Evolutionary conservation across 1,284 basidiomycete genomes (phyloP).

Genomic region (Boletellus deceptivus): DNA sequence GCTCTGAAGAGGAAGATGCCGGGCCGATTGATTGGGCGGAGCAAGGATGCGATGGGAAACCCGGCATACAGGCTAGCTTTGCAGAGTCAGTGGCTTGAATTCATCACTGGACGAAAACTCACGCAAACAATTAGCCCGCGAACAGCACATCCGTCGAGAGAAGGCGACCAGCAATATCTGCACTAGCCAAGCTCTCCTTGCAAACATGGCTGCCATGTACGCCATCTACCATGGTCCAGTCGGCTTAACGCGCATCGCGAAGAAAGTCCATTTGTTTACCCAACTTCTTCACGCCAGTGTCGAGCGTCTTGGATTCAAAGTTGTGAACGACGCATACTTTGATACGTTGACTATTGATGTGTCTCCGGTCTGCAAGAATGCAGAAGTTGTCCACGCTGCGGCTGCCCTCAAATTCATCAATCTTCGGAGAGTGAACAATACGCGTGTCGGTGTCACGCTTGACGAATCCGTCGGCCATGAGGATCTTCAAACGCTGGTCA

Average conservation of each 20-base stretch:
- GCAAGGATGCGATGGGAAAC: constrained; percentile 81
- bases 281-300: constrained; percentile 74
- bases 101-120: constrained; percentile 3
- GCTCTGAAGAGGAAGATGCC: constrained; percentile 97
- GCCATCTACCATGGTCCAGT: constrained; percentile 95
- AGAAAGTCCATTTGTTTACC: constrained; percentile 89
- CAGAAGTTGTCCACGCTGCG: constrained; percentile 68
- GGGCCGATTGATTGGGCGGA: constrained; percentile 89
- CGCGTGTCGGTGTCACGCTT: constrained; percentile 83
- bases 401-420: constrained; percentile 77
- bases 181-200: constrained; percentile 90
- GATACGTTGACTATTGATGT: constrained; percentile 93
- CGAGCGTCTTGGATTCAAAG: constrained; percentile 70
- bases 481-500: constrained; percentile 77
- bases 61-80: constrained; percentile 91
- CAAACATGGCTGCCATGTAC: constrained; percentile 98
- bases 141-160: constrained; percentile 95
- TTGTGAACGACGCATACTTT: constrained; percentile 75
- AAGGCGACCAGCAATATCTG: constrained; percentile 96
- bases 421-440: constrained; percentile 77
- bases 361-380: constrained; percentile 53
- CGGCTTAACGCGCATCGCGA: constrained; percentile 84
- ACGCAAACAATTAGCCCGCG: constrained; percentile 61
- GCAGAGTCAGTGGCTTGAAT: constrained; percentile 69
- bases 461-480: constrained; percentile 86